Evolutionary conservation across 495 filamentous ascomycete genomes (phyloP).

Genomic region (Penicillium argentinense): DNA sequence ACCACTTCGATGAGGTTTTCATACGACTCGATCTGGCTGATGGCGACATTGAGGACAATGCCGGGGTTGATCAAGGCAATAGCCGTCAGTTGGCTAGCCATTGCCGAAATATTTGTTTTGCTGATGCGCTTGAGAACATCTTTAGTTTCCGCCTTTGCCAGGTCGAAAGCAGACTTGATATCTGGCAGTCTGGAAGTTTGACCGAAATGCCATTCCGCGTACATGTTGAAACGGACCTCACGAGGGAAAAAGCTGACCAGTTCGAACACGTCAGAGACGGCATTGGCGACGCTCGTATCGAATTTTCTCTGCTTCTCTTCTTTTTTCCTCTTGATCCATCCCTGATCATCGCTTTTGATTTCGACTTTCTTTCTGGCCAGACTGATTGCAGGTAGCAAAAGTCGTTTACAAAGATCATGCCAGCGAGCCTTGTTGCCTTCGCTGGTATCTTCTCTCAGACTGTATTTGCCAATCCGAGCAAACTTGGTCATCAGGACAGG

Average conservation of each 20-base stretch:
- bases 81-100: constrained; percentile 84
- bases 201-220: constrained; percentile 87
- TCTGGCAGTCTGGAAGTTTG: constrained; percentile 72
- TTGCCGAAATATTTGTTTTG: constrained; percentile 76
- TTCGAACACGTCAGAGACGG: constrained; percentile 81
- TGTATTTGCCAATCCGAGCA: constrained; percentile 75
- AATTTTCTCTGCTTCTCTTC: no score
- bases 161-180: constrained; percentile 75
- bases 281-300: no score
- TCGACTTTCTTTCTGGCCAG: constrained; percentile 81
- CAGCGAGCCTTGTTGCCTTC: constrained; percentile 68
- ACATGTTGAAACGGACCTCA: constrained; percentile 80
- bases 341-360: no score
- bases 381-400: constrained; percentile 82
- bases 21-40: constrained; percentile 86
- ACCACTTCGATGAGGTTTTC: constrained; percentile 90
- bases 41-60: constrained; percentile 83
- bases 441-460: constrained; percentile 67
- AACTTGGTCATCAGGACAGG: constrained; percentile 73
- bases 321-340: no score
- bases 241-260: constrained; percentile 76
- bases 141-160: constrained; percentile 72
- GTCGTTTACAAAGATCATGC: constrained; percentile 75
- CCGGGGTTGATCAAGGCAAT: constrained; percentile 83
- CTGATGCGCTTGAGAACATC: constrained; percentile 82